Evolutionary conservation across 179 eudicot species (phyloP).

Genomic region (Heliamphora pulchella): DNA sequence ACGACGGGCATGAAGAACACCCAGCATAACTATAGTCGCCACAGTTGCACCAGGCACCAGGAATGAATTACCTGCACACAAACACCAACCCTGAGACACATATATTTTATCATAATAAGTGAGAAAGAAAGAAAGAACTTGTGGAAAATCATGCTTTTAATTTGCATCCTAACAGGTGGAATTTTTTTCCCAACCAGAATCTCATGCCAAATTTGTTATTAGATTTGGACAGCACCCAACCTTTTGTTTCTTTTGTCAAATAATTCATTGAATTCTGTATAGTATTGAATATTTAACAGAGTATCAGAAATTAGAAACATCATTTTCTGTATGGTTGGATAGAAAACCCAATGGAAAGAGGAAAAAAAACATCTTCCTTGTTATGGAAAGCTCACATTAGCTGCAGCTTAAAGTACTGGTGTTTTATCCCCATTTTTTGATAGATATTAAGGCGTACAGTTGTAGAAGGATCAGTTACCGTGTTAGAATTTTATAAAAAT

Average conservation of each 20-base stretch:
- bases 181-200: neutral
- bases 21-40: slow-evolving; percentile 88
- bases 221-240: neutral
- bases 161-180: neutral
- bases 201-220: neutral
- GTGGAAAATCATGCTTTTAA: neutral
- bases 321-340: neutral
- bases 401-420: too few relatives aligned
- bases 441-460: too few relatives aligned
- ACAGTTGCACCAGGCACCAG: slow-evolving; percentile 86
- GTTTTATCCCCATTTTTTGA: neutral
- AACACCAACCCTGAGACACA: neutral
- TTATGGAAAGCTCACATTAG: neutral
- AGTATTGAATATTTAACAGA: neutral
- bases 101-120: neutral
- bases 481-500: too few relatives aligned
- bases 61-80: slow-evolving; percentile 53
- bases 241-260: neutral
- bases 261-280: neutral
- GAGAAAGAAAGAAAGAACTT: neutral
- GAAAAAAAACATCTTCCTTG: neutral
- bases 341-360: neutral
- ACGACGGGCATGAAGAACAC: slow-evolving; percentile 90
- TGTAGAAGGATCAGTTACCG: too few relatives aligned
- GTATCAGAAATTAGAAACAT: neutral